A percentile compares a stretch with the other conserved stretches of the same genome.
These are phyloP conservation scores for Pythium vanterpoolii DNA, from an alignment of 352 stramenopile species.

Conservation along the genomic window DNA sequence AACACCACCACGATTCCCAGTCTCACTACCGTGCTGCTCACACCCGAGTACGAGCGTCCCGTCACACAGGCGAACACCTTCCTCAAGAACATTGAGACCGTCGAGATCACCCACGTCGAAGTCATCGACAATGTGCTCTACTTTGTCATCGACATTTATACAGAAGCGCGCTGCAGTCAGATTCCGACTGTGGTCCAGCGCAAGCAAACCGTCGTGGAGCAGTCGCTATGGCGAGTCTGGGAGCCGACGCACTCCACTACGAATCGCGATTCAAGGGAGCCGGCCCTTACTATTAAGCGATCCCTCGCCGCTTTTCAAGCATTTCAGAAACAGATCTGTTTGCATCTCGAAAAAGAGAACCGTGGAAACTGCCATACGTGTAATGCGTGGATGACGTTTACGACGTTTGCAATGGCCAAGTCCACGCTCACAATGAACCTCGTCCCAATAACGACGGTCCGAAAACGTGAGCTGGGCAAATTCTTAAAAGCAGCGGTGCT, in stretches of 20 bases:
- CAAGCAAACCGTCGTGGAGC: background rate
- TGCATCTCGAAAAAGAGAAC: conserved; percentile 6
- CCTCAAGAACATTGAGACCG: conserved; percentile 47
- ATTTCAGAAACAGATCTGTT: conserved; percentile 4
- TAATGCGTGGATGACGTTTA: conserved; percentile 24
- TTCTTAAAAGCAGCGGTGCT: conserved; percentile 15
- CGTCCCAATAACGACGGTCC: background rate
- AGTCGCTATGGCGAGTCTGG: background rate
- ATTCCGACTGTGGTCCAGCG: conserved; percentile 11
- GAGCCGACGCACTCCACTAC: background rate
- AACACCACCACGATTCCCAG: conserved; percentile 27
- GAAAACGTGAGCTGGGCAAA: conserved; percentile 7
- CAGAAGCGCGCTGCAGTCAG: conserved; percentile 8
- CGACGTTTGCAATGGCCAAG: conserved; percentile 6
- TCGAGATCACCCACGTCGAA: conserved; percentile 48
- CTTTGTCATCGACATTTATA: conserved; percentile 56
- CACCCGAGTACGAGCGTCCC: conserved; percentile 36
- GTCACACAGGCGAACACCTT: conserved; percentile 32
- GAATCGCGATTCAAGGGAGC: background rate
- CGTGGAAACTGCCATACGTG: conserved; percentile 12
- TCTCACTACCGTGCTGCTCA: conserved; percentile 35
- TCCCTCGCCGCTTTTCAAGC: conserved; percentile 10
- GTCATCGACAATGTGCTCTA: conserved; percentile 40
- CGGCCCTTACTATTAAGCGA: conserved; percentile 3
- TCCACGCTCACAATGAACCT: conserved; percentile 13